Evolutionary conservation across 1,284 basidiomycete genomes (phyloP).

Genomic region (Sparassis latifolia): DNA sequence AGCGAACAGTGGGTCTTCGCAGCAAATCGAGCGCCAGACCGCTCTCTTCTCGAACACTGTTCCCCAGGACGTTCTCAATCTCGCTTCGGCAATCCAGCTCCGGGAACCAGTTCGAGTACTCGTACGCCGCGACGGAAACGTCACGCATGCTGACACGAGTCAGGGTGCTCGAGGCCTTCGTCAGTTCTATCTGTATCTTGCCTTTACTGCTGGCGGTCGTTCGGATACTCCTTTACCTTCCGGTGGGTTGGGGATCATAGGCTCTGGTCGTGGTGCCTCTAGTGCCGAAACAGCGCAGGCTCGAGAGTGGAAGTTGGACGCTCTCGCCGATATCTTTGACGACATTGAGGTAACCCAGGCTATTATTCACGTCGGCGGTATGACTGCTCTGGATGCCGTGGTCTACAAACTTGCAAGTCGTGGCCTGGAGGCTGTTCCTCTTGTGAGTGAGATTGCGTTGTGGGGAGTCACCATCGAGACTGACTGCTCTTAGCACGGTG

Average conservation of each 20-base stretch:
- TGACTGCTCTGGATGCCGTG: constrained; percentile 79
- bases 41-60: constrained; percentile 95
- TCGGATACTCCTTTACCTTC: constrained; percentile 51
- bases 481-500: constrained; percentile 53
- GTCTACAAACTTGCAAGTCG: constrained; percentile 84
- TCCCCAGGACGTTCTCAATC: constrained; percentile 89
- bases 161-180: constrained; percentile 80
- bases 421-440: constrained; percentile 78
- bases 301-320: constrained; percentile 96
- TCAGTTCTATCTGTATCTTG: constrained; percentile 90
- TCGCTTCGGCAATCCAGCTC: constrained; percentile 82
- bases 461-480: too few relatives aligned
- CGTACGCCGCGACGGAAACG: constrained; percentile 90
- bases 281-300: constrained; percentile 84
- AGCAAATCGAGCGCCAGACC: constrained; percentile 81
- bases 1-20: constrained; percentile 4
- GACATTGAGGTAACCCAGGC: constrained; percentile 83
- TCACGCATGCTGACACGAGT: constrained; percentile 61
- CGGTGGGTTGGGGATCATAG: constrained; percentile 82
- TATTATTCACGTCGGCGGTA: constrained; percentile 86
- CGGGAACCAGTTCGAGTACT: constrained; percentile 94
- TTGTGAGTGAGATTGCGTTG: constrained; percentile 43
- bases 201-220: constrained; percentile 80
- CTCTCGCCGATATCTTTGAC: constrained; percentile 87
- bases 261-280: constrained; percentile 74